Evolutionary conservation across 164 flowering plant species (phyloP), one percentile per base, ranked within the genome.

Genomic region (Litsea cubeba): DNA sequence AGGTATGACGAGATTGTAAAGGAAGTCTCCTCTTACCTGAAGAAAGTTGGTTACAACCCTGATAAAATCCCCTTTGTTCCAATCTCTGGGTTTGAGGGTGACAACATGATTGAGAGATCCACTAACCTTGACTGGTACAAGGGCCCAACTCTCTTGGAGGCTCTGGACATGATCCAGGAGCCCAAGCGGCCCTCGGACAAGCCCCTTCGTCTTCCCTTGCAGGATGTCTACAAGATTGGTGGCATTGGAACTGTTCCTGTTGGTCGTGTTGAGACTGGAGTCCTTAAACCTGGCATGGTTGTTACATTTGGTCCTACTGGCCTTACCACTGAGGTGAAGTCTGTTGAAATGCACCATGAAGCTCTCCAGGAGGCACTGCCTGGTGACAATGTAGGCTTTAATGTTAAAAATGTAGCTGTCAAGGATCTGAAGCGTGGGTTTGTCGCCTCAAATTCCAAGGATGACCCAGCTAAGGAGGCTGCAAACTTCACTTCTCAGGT

Each of bases 401-500:
- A 75, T 14, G 72, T 69, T 26, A 75, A 75, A 68, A 75, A 69
- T 24, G 77, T 75, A 14, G 68, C 72, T 2, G 72, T 75, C 26
- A 69, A 76, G 74, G 76, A 79, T 65, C 71, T 79, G 0, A 76
- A 79, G 74, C 79, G 78, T 64, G 81, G 81, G 24, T 68, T 62
- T 58, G 81, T 79, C 25, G 79, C 79, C 26, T 76, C 76, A 3
- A 73, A 79, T 58, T 79, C 81, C 54, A 79, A 79, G 76, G 75
- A 79, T 12, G 81, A 79, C 23, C 81, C 81, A 0, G 73, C 81
- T 4, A 79, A 62, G 75, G 78, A 75, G 57, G 82, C 82, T 12
- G 79, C 79, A 0, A 79, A 73, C 79, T 79, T 79, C 64, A 76
- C 82, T 5, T 72, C 82, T 3, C 82, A 79, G 51, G 82, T 79